These are phyloP conservation scores for Solanum hybrid DNA, from an alignment of 305 asterid species.

Conservation along the genomic window DNA sequence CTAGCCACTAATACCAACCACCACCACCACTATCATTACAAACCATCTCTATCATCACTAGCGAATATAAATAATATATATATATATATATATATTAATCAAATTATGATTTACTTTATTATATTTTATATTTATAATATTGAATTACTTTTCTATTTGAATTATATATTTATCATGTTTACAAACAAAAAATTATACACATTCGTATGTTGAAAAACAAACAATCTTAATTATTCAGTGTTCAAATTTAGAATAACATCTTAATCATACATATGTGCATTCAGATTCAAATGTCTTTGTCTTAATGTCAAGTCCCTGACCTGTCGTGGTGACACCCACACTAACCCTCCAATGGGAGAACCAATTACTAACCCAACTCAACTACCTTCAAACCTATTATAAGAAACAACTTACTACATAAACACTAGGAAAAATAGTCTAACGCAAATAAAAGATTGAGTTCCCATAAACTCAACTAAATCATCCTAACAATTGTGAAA, in stretches of 20 bases:
- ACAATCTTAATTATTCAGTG: background rate
- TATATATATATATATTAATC: background rate
- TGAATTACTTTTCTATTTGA: background rate
- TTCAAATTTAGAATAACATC: background rate
- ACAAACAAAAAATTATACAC: background rate
- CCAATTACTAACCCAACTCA: background rate
- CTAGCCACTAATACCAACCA: background rate
- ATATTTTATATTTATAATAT: background rate
- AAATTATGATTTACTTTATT: background rate
- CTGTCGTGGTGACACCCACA: background rate
- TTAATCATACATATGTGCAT: background rate
- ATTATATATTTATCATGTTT: background rate
- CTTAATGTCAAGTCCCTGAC: background rate
- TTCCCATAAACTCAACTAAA: background rate
- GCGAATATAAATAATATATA: background rate
- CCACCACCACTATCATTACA: background rate
- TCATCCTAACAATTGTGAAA: too few species aligned
- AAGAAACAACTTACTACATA: background rate
- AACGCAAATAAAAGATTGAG: background rate
- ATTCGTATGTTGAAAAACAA: background rate
- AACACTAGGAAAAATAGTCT: background rate
- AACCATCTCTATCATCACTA: background rate
- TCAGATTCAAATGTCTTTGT: background rate
- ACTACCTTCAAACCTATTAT: background rate
- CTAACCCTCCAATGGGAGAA: background rate